Evolutionary conservation across 2,329 filamentous ascomycete genomes (phyloP).

Genomic region (Neurospora sp.): DNA sequence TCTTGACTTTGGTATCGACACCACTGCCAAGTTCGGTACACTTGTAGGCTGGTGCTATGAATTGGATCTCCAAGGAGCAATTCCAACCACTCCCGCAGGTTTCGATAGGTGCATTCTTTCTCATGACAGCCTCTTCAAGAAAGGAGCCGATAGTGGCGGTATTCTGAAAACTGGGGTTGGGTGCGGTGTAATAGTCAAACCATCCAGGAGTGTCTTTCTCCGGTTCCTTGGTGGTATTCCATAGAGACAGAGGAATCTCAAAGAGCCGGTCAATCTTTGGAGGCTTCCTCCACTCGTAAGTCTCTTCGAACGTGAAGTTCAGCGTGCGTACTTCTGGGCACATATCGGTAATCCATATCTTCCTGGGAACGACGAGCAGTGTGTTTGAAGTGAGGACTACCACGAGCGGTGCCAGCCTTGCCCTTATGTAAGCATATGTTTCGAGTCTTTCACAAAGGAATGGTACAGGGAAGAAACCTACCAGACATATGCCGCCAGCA

Average conservation of each 20-base stretch:
- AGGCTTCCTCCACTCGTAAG: conserved; percentile 17
- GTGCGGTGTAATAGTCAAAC: conserved; percentile 22
- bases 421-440: background rate
- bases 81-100: conserved; percentile 29
- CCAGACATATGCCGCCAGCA: conserved; percentile 19
- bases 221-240: conserved; percentile 17
- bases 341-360: too few species aligned
- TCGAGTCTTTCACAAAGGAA: background rate
- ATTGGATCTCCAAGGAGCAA: conserved; percentile 26
- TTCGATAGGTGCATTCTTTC: conserved; percentile 23
- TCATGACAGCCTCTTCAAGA: conserved; percentile 15
- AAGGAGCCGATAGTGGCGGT: conserved; percentile 18
- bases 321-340: conserved; percentile 17
- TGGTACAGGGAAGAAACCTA: background rate
- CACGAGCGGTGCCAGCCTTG: conserved; percentile 15
- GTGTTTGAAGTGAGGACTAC: conserved; percentile 21
- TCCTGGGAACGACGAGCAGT: conserved; percentile 15
- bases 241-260: conserved; percentile 17
- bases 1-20: conserved; percentile 16
- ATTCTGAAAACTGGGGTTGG: conserved; percentile 13
- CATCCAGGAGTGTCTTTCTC: conserved; percentile 12
- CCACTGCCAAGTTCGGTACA: conserved; percentile 26
- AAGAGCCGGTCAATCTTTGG: conserved; percentile 12
- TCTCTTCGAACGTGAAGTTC: conserved; percentile 19
- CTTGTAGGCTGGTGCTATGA: conserved; percentile 29